Percentiles rank a stretch among this genome's conserved stretches.
These are phyloP conservation scores for Alternaria hordeiaustralica DNA, from an alignment of 2,329 filamentous ascomycete species.

Conservation along the genomic window DNA sequence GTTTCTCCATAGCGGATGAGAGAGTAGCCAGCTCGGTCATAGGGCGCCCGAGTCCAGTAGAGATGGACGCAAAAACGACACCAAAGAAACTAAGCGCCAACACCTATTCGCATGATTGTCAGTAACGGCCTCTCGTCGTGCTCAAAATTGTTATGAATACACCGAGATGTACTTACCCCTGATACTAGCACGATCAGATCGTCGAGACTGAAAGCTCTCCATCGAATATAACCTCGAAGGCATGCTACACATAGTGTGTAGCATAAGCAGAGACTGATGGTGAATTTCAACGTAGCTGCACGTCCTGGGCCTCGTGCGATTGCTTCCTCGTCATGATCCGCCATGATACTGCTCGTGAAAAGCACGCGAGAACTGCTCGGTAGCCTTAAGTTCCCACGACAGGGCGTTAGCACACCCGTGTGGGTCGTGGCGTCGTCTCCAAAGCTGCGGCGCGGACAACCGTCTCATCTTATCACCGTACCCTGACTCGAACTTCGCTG, in stretches of 20 bases:
- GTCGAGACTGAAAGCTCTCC: constrained; percentile 9
- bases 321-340: background rate
- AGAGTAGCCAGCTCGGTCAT: background rate
- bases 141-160: background rate
- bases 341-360: background rate
- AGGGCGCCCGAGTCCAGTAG: constrained; percentile 9
- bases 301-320: background rate
- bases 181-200: constrained; percentile 14
- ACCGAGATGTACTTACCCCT: background rate
- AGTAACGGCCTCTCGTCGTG: background rate
- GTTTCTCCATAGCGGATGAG: background rate
- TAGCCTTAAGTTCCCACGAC: background rate
- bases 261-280: constrained; percentile 15
- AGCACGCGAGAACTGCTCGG: background rate
- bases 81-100: constrained; percentile 15
- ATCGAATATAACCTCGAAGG: constrained; percentile 16
- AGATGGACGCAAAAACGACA: constrained; percentile 5
- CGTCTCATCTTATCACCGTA: background rate
- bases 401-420: background rate
- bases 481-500: background rate
- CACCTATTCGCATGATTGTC: background rate
- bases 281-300: constrained; percentile 10
- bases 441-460: background rate
- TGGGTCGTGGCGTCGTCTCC: background rate
- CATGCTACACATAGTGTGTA: constrained; percentile 17